Base-by-base conservation (phyloP, 352 stramenopile species). In the Pythium rishiriense region DNA sequence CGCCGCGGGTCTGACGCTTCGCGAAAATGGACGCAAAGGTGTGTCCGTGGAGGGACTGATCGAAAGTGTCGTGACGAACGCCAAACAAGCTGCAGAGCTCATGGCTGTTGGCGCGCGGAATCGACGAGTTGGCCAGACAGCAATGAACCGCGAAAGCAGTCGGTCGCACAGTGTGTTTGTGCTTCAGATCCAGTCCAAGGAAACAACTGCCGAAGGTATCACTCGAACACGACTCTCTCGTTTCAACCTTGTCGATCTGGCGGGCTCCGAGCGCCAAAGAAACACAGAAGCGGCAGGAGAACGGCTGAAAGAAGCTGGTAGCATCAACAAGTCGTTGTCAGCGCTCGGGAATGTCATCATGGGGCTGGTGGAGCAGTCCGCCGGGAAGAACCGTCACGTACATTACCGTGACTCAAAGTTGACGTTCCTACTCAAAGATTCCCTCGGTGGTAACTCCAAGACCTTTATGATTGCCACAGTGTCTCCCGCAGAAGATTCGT, bases 181-280 rank as follows among this genome's bases (percentile, higher is more conserved):
- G 28, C 59, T 94, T 24, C 81, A 92, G 53, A 75, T 94, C 50
- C 79, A 91, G 70, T 83, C 81, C 0, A 87, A 78, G 45, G 82
- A 90, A 39, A 83, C 67, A 11, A 82, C 72, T 0, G 22, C 70
- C 1, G 76, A 88, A 57, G 84, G 83, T 19, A 64, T 85, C 48
- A 90, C 79, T 11, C 88, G 87, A 52, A 90, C 78, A 24, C 79
- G 85, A 5, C 78, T 74, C 9, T 98, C 96, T 7, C 95, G 96
- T 7, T 92, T 99, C 29, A 99, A 99, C 69, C 79, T 99, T 26
- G 97, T 99, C 19, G 97, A 99, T 81, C 78, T 99, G 39, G 97
- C 97, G 15, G 97, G 97, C 14, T 99, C 93, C 4, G 97, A 99
- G 76, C 97, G 96, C 51, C 96, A 98, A 61, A 88, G 92, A 19